Evolutionary conservation across 1,284 basidiomycete species (phyloP).

Genomic region (Austroboletus niveus): DNA sequence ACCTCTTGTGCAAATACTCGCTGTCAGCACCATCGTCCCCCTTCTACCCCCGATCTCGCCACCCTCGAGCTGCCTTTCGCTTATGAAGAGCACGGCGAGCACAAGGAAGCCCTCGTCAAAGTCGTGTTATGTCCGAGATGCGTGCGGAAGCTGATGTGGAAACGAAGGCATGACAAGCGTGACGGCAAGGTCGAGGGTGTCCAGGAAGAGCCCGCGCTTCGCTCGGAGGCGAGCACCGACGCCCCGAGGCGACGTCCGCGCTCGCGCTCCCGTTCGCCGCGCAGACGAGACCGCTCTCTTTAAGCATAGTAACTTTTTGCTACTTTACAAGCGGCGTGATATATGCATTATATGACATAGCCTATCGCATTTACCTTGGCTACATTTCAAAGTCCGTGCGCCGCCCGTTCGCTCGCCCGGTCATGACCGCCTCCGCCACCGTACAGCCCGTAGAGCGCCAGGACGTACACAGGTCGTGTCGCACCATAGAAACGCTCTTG

Average conservation of each 20-base stretch:
- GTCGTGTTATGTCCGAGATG: constrained; percentile 81
- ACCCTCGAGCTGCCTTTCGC: constrained; percentile 87
- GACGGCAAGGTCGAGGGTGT: constrained; percentile 10
- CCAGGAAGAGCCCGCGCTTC: neutral
- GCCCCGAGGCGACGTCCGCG: neutral
- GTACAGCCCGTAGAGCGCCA: constrained; percentile 48
- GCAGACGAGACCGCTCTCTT: constrained; percentile 1
- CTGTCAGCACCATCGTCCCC: constrained; percentile 61
- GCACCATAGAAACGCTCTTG: constrained; percentile 66
- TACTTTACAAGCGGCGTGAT: neutral
- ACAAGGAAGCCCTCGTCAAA: constrained; percentile 84
- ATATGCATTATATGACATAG: neutral
- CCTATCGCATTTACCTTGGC: neutral
- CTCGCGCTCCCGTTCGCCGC: constrained; percentile 20
- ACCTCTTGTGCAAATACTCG: constrained; percentile 85
- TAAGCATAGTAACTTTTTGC: too few species aligned
- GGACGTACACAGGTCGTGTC: constrained; percentile 78
- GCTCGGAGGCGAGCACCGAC: neutral
- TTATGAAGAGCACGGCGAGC: constrained; percentile 75
- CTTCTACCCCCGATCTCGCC: constrained; percentile 38
- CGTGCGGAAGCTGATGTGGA: constrained; percentile 83
- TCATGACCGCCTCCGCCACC: constrained; percentile 14
- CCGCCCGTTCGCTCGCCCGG: too few species aligned
- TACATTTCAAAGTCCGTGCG: constrained; percentile 27
- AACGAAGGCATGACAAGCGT: constrained; percentile 66